Evolutionary conservation across 768 basidiomycete genomes (phyloP).

Genomic region (Agaricus subrufescens): DNA sequence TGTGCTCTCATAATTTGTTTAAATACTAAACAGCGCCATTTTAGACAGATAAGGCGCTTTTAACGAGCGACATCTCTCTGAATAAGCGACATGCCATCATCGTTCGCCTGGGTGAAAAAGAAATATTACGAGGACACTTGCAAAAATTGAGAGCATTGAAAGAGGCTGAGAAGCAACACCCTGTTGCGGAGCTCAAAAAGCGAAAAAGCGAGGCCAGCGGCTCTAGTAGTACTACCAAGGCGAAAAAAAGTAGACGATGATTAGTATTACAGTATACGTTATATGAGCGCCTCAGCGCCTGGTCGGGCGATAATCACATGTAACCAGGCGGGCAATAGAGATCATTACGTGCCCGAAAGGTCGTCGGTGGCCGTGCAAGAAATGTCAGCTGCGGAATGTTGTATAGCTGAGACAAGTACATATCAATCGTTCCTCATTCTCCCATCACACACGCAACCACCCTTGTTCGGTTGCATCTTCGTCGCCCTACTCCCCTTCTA

Average conservation of each 20-base stretch:
- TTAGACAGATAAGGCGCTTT: slow-evolving; percentile 45
- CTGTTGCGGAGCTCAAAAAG: slow-evolving; percentile 6
- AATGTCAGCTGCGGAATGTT: too few relatives aligned
- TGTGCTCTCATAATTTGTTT: not conserved
- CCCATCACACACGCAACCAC: too few relatives aligned
- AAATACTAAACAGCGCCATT: not conserved
- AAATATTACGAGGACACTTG: slow-evolving; percentile 41
- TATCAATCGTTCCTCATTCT: too few relatives aligned
- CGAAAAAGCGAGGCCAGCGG: slow-evolving; percentile 6
- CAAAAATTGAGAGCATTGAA: slow-evolving; percentile 15
- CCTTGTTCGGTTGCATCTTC: not conserved
- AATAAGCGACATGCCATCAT: slow-evolving; percentile 60
- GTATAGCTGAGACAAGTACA: too few relatives aligned
- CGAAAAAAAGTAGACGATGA: slow-evolving; percentile 9
- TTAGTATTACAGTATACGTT: not conserved
- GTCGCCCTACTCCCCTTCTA: not conserved
- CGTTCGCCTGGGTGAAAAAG: slow-evolving; percentile 79
- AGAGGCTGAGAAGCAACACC: not conserved
- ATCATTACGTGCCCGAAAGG: too few relatives aligned
- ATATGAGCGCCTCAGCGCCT: not conserved
- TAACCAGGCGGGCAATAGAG: too few relatives aligned
- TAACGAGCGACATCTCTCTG: slow-evolving; percentile 31
- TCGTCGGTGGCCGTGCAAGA: too few relatives aligned
- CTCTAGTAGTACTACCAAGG: not conserved
- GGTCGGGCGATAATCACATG: not conserved